These are phyloP conservation scores for Boletus rubescentipes DNA, from an alignment of 768 basidiomycete genomes.

Conservation along the genomic window DNA sequence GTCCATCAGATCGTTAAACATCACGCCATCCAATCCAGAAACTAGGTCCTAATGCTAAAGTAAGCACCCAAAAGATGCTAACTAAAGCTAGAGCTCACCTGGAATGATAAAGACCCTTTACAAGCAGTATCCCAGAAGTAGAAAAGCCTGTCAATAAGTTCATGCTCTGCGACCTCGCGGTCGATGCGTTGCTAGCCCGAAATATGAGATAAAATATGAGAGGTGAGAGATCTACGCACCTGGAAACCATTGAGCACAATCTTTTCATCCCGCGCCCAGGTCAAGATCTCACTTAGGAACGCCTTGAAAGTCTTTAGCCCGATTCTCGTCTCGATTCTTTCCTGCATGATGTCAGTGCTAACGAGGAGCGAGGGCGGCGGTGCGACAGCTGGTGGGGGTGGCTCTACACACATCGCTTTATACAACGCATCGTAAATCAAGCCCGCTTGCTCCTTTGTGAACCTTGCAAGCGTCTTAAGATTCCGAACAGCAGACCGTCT, in stretches of 20 bases:
- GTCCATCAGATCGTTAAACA: constrained; percentile 97
- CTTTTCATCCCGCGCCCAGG: constrained; percentile 95
- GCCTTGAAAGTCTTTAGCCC: constrained; percentile 81
- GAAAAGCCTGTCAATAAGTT: constrained; percentile 91
- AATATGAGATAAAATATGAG: constrained; percentile 3
- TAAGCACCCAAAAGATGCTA: constrained; percentile 2
- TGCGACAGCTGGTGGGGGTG: constrained; percentile 57
- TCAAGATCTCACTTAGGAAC: constrained; percentile 89
- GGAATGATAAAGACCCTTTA: constrained; percentile 84
- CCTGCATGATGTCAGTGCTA: constrained; percentile 58
- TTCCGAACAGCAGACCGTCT: constrained; percentile 91
- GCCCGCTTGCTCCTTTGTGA: constrained; percentile 85
- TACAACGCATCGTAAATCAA: constrained; percentile 92
- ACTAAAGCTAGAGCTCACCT: constrained; percentile 46
- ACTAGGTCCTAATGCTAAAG: constrained; percentile 70
- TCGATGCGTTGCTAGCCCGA: constrained; percentile 74
- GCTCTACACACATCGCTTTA: constrained; percentile 75
- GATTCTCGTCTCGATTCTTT: constrained; percentile 88
- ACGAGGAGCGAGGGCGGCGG: constrained; percentile 52
- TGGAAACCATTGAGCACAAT: constrained; percentile 92
- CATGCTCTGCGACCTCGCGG: constrained; percentile 91
- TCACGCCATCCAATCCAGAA: constrained; percentile 82
- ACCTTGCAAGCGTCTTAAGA: constrained; percentile 72
- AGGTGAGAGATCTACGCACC: constrained; percentile 38
- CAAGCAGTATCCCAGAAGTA: constrained; percentile 89